Evolutionary conservation across 371 early-diverging fungal genomes (phyloP).

Genomic region (Umbelopsis sp.): DNA sequence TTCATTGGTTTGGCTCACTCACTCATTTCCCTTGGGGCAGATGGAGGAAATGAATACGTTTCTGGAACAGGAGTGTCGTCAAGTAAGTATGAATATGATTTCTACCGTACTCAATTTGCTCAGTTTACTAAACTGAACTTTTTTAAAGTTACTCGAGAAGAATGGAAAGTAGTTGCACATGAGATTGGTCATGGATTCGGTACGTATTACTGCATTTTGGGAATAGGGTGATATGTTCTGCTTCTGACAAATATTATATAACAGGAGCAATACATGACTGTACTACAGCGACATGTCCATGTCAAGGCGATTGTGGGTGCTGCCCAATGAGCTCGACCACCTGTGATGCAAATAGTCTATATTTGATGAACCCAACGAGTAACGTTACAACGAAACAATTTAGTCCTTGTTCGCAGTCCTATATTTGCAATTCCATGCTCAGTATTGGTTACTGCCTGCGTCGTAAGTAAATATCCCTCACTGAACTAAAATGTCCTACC

Average conservation of each 20-base stretch:
- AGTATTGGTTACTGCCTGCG: slow-evolving; percentile 60
- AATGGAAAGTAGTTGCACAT: slow-evolving; percentile 97
- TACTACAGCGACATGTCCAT: slow-evolving; percentile 58
- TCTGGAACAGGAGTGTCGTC: slow-evolving; percentile 91
- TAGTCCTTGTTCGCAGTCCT: slow-evolving; percentile 79
- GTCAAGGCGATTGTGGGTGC: slow-evolving; percentile 62
- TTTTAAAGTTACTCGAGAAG: slow-evolving; percentile 56
- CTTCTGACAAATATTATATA: background rate
- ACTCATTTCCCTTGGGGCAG: background rate
- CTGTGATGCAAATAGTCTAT: slow-evolving; percentile 80
- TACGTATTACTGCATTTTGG: background rate
- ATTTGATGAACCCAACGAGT: slow-evolving; percentile 86
- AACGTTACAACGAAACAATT: slow-evolving; percentile 68
- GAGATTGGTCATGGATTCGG: slow-evolving; percentile 94
- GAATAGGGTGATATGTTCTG: background rate
- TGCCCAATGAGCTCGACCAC: slow-evolving; percentile 63
- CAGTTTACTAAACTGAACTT: too few relatives aligned
- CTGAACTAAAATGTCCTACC: too few relatives aligned
- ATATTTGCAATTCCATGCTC: slow-evolving; percentile 67
- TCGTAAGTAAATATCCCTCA: slow-evolving; percentile 34
- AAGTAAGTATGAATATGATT: slow-evolving; percentile 39
- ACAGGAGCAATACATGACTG: slow-evolving; percentile 71
- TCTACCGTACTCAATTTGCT: background rate
- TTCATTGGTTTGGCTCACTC: background rate
- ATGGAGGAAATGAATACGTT: slow-evolving; percentile 55